Evolutionary conservation across 371 early-diverging fungal genomes (phyloP).

Genomic region (Circinella umbellata): DNA sequence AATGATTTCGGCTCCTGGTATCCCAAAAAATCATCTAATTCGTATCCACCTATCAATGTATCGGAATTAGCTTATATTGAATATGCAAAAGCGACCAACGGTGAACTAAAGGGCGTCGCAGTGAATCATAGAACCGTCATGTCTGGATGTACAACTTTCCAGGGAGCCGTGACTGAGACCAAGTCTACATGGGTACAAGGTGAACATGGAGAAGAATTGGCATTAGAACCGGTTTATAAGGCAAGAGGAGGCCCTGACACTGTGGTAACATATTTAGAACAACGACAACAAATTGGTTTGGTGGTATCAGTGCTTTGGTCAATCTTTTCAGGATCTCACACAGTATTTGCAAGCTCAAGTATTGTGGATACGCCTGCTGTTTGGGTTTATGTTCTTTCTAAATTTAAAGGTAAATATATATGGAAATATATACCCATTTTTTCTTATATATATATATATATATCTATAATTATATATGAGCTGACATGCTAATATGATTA

Average conservation of each 20-base stretch:
- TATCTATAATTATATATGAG: no score
- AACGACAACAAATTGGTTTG: conserved; percentile 84
- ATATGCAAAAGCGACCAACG: conserved; percentile 81
- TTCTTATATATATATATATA: background rate
- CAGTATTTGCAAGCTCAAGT: conserved; percentile 67
- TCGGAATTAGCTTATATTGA: conserved; percentile 87
- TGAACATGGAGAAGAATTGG: conserved; percentile 10
- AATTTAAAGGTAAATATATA: conserved; percentile 46
- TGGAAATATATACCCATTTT: background rate
- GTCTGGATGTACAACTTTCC: conserved; percentile 62
- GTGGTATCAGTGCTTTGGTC: conserved; percentile 70
- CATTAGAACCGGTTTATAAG: conserved; percentile 18
- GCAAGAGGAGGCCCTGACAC: conserved; percentile 40
- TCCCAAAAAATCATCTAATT: conserved; percentile 50
- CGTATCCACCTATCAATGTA: conserved; percentile 43
- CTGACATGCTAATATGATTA: no score
- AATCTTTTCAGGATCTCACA: conserved; percentile 73
- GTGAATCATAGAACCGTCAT: conserved; percentile 81
- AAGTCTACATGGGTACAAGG: conserved; percentile 12
- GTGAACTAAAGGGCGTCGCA: conserved; percentile 85
- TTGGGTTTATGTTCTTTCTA: conserved; percentile 73
- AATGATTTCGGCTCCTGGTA: conserved; percentile 71
- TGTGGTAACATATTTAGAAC: conserved; percentile 75
- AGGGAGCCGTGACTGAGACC: conserved; percentile 35
- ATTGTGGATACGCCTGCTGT: conserved; percentile 70